Evolutionary conservation across 2,329 filamentous ascomycete genomes (phyloP), one percentile per base, ranked within the genome.

Genomic region (Aspergillus pseudoglaucus): DNA sequence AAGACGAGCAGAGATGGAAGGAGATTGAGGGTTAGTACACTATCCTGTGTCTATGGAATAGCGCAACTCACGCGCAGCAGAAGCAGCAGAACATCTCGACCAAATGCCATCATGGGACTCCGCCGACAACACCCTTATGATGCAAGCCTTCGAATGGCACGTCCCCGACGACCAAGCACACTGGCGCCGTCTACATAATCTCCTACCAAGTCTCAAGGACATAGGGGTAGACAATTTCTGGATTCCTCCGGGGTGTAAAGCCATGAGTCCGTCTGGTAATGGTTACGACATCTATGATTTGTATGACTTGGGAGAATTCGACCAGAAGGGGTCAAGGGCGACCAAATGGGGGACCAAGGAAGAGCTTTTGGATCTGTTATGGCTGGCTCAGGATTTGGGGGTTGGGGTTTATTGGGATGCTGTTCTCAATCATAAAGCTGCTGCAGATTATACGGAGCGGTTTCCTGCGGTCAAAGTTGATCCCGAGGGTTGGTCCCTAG

Each of bases 61-160:
- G 7, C 23, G n/a, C 15, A 22, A 48, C 38, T 47, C n/a, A 49
- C n/a, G 8, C 4, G 15, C 9, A n/a, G 32, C 44, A 65, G 61
- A 64, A 17, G 46, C 53, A 20, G 56, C 56, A 18, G 49, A 55
- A 23, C 22, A 55, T 33, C 51, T 59, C n/a, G 57, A 63, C 45
- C 51, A 63, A 32, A 45, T 55, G 8, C 50, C 58, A 32, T 64
- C 65, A 52, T 67, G 64, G 65, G 51, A 56, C 42, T 55, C 59
- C 4, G 55, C 60, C 8, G 62, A 68, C 40, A 69, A 69, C 42
- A 41, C 49, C 14, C 77, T 80, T 45, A 79, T 88, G 68, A 76
- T 88, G 55, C 83, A 88, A 64, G 80, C 75, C 10, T 88, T 87
- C 61, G 85, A 88, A 69, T 88, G 85, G 85, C 82, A 88, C 59